phyloP scores from a whole-genome alignment of 495 filamentous ascomycete genomes.

The Penicillium desertorum region DNA sequence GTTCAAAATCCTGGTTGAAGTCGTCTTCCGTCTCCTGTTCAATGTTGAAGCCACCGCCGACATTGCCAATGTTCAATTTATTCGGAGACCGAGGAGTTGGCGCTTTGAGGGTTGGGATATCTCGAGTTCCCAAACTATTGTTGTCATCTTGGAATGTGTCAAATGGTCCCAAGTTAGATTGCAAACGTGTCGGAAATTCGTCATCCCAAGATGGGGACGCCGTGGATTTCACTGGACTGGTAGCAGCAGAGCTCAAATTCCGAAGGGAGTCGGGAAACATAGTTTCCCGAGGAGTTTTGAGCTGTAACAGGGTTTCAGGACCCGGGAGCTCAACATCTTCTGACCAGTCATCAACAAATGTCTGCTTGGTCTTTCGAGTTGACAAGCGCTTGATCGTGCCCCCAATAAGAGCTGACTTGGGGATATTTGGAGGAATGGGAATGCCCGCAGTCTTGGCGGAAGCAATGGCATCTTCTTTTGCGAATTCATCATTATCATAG shows the following conservation, averaged over 20 bases:
- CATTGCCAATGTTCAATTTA: constrained; percentile 38
- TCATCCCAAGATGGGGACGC: constrained; percentile 35
- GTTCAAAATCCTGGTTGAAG: constrained; percentile 76
- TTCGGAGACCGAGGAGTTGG: constrained; percentile 56
- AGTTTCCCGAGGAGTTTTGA: constrained; percentile 58
- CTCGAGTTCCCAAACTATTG: constrained; percentile 60
- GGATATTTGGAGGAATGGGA: constrained; percentile 83
- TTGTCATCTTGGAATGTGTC: constrained; percentile 63
- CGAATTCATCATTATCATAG: constrained; percentile 74
- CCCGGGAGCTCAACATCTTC: constrained; percentile 84
- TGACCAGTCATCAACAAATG: constrained; percentile 83
- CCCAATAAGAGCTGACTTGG: constrained; percentile 89
- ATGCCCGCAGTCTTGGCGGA: constrained; percentile 87
- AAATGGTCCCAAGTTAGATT: constrained; percentile 38
- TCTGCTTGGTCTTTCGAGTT: constrained; percentile 72
- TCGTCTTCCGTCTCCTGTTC: constrained; percentile 59
- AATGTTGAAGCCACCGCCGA: constrained; percentile 24
- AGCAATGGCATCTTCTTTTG: constrained; percentile 78
- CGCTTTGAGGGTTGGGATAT: constrained; percentile 68
- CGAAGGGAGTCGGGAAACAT: constrained; percentile 68
- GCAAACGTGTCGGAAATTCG: constrained; percentile 27
- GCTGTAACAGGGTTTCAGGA: constrained; percentile 56
- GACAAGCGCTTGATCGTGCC: constrained; percentile 93
- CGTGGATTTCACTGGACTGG: constrained; percentile 40
- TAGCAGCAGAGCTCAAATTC: constrained; percentile 55